Conservation (phyloP, 2,329 filamentous ascomycete species). For the Alternaria sp. region DNA sequence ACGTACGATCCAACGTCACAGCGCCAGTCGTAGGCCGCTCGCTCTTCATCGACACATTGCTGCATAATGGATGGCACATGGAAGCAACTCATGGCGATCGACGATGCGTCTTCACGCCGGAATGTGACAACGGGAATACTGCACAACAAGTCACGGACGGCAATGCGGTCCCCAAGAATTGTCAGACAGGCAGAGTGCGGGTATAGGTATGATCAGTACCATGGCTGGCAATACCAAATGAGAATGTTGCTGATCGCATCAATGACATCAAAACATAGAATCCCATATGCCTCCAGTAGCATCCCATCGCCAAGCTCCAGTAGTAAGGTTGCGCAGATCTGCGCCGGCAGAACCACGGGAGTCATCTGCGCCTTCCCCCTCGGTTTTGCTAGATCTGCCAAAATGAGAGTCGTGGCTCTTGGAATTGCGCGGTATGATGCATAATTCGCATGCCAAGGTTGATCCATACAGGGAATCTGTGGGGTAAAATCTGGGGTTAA, state of each 20-base stretch:
- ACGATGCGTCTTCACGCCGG: accelerated
- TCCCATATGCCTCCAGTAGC: accelerated
- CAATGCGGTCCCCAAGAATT: accelerated
- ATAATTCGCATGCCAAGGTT: no score
- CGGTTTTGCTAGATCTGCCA: accelerated
- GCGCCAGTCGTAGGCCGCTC: not conserved
- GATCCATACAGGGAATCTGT: no score
- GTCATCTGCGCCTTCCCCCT: no score
- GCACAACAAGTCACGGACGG: accelerated
- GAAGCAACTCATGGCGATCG: not conserved
- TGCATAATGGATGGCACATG: not conserved
- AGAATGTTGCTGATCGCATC: no score
- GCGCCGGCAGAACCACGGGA: no score
- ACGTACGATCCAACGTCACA: not conserved
- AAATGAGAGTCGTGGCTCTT: no score
- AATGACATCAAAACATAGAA: accelerated
- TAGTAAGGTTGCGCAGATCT: accelerated
- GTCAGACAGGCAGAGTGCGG: no score
- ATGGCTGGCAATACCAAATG: accelerated
- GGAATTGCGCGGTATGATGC: no score
- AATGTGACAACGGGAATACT: no score
- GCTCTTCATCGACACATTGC: not conserved
- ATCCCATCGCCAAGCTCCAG: no score
- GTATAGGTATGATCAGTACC: no score
- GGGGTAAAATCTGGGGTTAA: no score